Percentiles rank a stretch among this genome's conserved stretches.
Conservation (phyloP, 345 rosid genomes). For the Gossypium stocksii region DNA sequence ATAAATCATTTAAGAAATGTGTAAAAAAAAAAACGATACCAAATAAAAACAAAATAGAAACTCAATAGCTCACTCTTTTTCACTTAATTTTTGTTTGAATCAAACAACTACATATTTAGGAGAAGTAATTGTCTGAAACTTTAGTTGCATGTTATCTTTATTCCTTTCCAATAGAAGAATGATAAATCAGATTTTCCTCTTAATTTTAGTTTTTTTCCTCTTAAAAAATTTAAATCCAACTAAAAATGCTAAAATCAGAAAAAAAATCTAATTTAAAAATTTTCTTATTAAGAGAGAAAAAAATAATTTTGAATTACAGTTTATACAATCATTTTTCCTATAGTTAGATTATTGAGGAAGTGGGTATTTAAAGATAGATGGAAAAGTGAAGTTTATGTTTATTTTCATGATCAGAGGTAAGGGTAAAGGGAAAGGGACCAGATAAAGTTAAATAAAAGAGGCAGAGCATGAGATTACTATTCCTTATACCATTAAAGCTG, state of each 20-base stretch:
- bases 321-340: rapidly evolving
- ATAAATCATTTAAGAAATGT: no score
- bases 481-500: not conserved
- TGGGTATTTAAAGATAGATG: not conserved
- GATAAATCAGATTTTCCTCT: rapidly evolving
- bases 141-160: rapidly evolving
- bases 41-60: no score
- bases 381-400: not conserved
- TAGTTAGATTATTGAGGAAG: not conserved
- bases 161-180: rapidly evolving
- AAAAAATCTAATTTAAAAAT: rapidly evolving
- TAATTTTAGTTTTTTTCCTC: no score
- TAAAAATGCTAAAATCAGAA: rapidly evolving
- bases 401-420: not conserved
- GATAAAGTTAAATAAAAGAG: not conserved
- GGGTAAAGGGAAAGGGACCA: not conserved
- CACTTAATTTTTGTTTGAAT: not conserved
- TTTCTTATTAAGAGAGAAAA: no score
- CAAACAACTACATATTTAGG: no score
- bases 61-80: not conserved
- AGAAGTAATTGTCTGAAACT: rapidly evolving
- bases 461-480: constrained; percentile 16
- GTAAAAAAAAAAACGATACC: no score
- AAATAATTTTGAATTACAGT: no score
- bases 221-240: rapidly evolving